Conservation (phyloP, 805 yeast species). For the Sungouiozyma ichnusensis region DNA sequence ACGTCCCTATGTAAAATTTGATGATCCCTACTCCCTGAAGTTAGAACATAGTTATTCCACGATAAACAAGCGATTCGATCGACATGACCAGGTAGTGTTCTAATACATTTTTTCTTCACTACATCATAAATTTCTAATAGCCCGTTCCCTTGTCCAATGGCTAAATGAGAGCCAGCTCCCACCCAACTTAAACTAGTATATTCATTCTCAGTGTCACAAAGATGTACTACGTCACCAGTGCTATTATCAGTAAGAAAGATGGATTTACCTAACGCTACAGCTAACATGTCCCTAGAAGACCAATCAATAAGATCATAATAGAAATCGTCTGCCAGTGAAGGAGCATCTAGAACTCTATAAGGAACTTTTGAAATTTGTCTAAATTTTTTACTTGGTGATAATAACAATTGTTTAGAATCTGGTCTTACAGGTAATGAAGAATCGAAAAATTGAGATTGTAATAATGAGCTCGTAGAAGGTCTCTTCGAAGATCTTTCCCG, state of each 20-base stretch:
- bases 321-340: constrained; percentile 88
- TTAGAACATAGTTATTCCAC: constrained; percentile 86
- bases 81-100: constrained; percentile 88
- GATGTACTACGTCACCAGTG: constrained; percentile 69
- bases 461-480: constrained; percentile 49
- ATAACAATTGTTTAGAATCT: constrained; percentile 68
- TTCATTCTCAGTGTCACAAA: constrained; percentile 67
- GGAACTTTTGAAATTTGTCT: constrained; percentile 80
- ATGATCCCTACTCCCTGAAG: constrained; percentile 82
- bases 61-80: constrained; percentile 78
- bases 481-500: constrained; percentile 55
- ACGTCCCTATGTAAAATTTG: constrained; percentile 86
- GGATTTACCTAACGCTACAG: constrained; percentile 80
- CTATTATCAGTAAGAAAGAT: constrained; percentile 89
- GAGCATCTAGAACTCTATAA: constrained; percentile 89
- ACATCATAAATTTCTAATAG: constrained; percentile 94
- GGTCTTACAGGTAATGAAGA: constrained; percentile 81
- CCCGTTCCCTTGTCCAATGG: constrained; percentile 83
- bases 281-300: constrained; percentile 83
- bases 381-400: constrained; percentile 74
- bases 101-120: constrained; percentile 62
- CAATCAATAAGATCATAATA: constrained; percentile 88
- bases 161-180: constrained; percentile 87
- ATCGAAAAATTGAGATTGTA: constrained; percentile 52
- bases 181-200: constrained; percentile 89